Base-by-base conservation (phyloP, 345 rosid genomes). In the Salix udensis region DNA sequence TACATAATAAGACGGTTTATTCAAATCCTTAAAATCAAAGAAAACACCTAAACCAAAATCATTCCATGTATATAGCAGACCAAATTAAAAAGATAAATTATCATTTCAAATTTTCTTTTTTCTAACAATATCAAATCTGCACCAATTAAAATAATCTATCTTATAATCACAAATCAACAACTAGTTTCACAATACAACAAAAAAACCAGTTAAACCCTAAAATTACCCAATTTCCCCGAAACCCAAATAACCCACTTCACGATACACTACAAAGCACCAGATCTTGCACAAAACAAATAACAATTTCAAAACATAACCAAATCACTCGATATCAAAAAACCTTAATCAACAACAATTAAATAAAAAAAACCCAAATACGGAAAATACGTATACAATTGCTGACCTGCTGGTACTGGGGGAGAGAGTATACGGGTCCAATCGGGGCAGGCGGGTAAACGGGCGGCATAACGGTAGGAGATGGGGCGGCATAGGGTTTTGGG, bases 361-460 rank as follows among this genome's bases (percentile, higher is more conserved):
- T 31, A 44, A 14, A 9, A 4, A 8, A 71, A 8, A 16, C 16
- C 7, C 12, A 6, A 40, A 9, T 26, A 10, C 12, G 39, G 18
- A 21, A 77, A 0, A 12, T 6, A 24, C 44, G 12, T 1, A 65
- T 65, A 9, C 21, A 7, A 70, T n/a, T 21, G 66, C 75, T 65
- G 15, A 90, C 97, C 94, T 91, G 93, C 75, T 94, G 97, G 81
- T 82, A 94, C 82, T 94, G 97, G 40, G 98, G 98, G 65, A 87
- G 82, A 30, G 96, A 34, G 79, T 94, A 92, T 16, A 88, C 91
- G 66, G 91, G 86, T 4, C 89, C 88, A 13, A 82, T 86, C 6
- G 89, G 83, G 73, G 88, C 87, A 2, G 88, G 58, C 23, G 58
- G 80, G 70, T 84, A 86, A 58, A 73, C 81, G 6, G 76, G 71